A percentile compares a stretch with the other conserved stretches of the same genome.
Evolutionary conservation across 2,329 filamentous ascomycete genomes (phyloP).

Genomic region (Colletotrichum nymphaeae): DNA sequence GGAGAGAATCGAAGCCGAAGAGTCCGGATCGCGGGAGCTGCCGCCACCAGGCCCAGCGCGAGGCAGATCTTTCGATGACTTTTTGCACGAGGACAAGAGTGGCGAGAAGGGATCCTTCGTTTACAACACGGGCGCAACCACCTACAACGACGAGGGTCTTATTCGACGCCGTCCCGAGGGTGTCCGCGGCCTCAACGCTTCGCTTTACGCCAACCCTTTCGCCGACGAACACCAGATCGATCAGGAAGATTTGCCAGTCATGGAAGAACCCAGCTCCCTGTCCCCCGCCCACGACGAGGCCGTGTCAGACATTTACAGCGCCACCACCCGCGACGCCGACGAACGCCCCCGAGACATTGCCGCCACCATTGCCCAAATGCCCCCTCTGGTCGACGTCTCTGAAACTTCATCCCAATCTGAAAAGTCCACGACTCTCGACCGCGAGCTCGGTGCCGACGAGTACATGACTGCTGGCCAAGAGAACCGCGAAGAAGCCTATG

Average conservation of each 20-base stretch:
- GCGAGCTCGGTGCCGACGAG: constrained; percentile 56
- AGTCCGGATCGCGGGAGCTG: constrained; percentile 33
- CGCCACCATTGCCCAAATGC: constrained; percentile 39
- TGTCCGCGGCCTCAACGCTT: constrained; percentile 56
- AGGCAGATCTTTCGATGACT: constrained; percentile 68
- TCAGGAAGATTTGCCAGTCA: constrained; percentile 52
- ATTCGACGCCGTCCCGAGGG: constrained; percentile 61
- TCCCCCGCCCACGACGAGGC: constrained; percentile 59
- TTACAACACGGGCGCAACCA: constrained; percentile 66
- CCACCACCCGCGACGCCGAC: constrained; percentile 58
- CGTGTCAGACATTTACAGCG: constrained; percentile 68
- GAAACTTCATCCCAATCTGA: constrained; percentile 31
- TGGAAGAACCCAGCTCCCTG: constrained; percentile 51
- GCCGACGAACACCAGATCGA: constrained; percentile 67
- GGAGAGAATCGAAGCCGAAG: constrained; percentile 39
- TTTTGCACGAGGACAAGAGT: constrained; percentile 61
- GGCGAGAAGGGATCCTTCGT: constrained; percentile 67
- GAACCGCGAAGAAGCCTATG: constrained; percentile 60
- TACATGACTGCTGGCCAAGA: constrained; percentile 65
- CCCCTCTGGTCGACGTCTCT: constrained; percentile 48
- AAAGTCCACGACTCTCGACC: constrained; percentile 35
- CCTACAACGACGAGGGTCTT: constrained; percentile 55
- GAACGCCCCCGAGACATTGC: constrained; percentile 37
- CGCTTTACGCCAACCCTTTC: constrained; percentile 69
- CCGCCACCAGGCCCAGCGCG: constrained; percentile 31